Conservation (phyloP, 768 basidiomycete genomes). For the Lactarius sp. region DNA sequence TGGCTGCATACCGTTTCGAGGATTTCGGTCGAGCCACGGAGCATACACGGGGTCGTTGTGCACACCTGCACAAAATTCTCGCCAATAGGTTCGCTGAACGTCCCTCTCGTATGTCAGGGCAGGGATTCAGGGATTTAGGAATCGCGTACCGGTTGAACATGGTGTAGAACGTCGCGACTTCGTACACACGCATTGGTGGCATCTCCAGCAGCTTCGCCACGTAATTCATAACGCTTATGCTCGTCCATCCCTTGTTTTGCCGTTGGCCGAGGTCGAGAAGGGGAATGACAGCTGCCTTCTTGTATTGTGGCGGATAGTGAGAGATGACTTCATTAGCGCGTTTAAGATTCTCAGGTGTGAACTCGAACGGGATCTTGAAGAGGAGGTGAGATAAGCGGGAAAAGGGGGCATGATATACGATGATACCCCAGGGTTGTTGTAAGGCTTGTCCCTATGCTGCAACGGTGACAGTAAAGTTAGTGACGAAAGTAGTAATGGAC, state of each 20-base stretch:
- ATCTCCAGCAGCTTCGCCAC: slow-evolving; percentile 90
- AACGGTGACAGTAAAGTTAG: slow-evolving; percentile 24
- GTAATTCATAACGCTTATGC: slow-evolving; percentile 98
- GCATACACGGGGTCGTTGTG: slow-evolving; percentile 98
- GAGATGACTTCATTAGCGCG: slow-evolving; percentile 85
- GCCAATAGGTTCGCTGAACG: slow-evolving; percentile 81
- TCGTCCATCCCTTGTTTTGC: slow-evolving; percentile 98
- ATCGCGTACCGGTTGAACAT: slow-evolving; percentile 94
- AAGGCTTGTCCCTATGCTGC: slow-evolving; percentile 90
- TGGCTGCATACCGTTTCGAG: slow-evolving; percentile 78
- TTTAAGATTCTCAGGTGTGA: slow-evolving; percentile 75
- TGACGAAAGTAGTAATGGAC: slow-evolving; percentile 17
- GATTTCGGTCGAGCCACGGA: slow-evolving; percentile 87
- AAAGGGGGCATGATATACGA: not conserved
- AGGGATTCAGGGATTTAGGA: not conserved
- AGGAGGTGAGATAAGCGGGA: slow-evolving; percentile 2
- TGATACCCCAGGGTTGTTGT: slow-evolving; percentile 86
- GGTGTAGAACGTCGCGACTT: slow-evolving; percentile 99
- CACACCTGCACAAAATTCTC: slow-evolving; percentile 95
- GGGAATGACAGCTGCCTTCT: slow-evolving; percentile 97
- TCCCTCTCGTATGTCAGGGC: not conserved
- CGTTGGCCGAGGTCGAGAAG: slow-evolving; percentile 93
- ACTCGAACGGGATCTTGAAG: slow-evolving; percentile 82
- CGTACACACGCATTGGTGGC: slow-evolving; percentile 98
- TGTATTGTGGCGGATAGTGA: slow-evolving; percentile 95